Evolutionary conservation across 805 yeast genomes (phyloP).

Genomic region (Candida ovalis): DNA sequence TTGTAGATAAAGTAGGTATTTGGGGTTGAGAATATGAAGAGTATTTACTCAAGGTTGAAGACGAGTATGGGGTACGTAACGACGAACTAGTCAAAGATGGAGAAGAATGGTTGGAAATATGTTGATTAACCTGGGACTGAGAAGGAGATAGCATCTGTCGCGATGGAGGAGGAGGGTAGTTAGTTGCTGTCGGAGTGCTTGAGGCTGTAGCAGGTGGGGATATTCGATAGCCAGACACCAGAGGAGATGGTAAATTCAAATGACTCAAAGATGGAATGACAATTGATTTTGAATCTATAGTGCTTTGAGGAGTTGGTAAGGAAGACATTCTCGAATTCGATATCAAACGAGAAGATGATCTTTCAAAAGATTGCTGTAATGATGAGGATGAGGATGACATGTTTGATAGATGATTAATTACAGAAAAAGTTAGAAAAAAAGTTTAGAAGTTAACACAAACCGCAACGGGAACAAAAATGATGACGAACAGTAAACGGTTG

Average conservation of each 20-base stretch:
- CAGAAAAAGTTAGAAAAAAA: not conserved
- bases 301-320: not conserved
- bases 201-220: conserved; percentile 6
- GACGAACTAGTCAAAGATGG: not conserved
- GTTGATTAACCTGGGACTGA: not conserved
- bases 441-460: not conserved
- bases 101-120: not conserved
- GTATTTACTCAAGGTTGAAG: not conserved
- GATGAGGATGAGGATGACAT: conserved; percentile 5
- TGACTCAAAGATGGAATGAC: conserved; percentile 2
- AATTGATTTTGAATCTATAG: conserved; percentile 1
- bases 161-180: not conserved
- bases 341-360: conserved; percentile 8
- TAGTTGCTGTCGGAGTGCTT: not conserved
- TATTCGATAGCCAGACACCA: conserved; percentile 5
- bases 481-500: no score
- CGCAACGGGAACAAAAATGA: no score
- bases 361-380: conserved; percentile 10
- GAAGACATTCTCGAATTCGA: not conserved
- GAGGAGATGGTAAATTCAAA: conserved; percentile 5
- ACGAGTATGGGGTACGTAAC: not conserved
- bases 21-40: not conserved
- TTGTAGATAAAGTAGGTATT: not conserved
- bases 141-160: not conserved
- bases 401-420: not conserved